phyloP scores from a whole-genome alignment of 345 rosid species.

The Carallia pectinifolia region DNA sequence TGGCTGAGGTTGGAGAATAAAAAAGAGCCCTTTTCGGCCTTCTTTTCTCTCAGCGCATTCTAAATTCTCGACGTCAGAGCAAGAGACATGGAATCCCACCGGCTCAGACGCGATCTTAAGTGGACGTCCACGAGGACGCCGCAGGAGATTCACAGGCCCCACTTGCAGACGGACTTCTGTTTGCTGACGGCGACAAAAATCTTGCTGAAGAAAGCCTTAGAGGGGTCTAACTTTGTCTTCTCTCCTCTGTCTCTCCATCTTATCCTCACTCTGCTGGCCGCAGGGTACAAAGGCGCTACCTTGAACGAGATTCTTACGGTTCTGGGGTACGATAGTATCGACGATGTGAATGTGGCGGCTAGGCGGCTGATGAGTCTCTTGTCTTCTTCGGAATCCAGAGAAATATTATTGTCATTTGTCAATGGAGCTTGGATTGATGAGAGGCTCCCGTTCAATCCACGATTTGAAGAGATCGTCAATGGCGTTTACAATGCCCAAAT shows the following conservation, averaged over 20 bases:
- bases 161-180: slow-evolving; percentile 1
- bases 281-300: slow-evolving; percentile 8
- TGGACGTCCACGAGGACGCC: too few relatives aligned
- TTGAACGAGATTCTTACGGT: slow-evolving; percentile 6
- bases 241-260: slow-evolving; percentile 14
- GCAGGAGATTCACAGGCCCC: not conserved
- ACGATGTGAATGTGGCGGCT: not conserved
- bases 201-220: not conserved
- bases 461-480: slow-evolving; percentile 4
- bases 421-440: slow-evolving; percentile 13
- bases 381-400: not conserved
- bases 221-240: slow-evolving; percentile 7
- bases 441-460: slow-evolving; percentile 1
- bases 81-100: too few relatives aligned
- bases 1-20: too few relatives aligned
- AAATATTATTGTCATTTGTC: not conserved
- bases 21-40: too few relatives aligned
- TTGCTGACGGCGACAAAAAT: not conserved
- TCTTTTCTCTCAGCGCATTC: too few relatives aligned
- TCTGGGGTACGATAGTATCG: slow-evolving; percentile 2
- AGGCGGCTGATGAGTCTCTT: not conserved
- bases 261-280: slow-evolving; percentile 10
- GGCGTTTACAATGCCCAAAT: not conserved
- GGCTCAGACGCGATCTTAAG: too few relatives aligned
- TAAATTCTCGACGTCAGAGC: too few relatives aligned